Evolutionary conservation across 345 rosid species (phyloP).

Genomic region (Geranium rotundifolium): DNA sequence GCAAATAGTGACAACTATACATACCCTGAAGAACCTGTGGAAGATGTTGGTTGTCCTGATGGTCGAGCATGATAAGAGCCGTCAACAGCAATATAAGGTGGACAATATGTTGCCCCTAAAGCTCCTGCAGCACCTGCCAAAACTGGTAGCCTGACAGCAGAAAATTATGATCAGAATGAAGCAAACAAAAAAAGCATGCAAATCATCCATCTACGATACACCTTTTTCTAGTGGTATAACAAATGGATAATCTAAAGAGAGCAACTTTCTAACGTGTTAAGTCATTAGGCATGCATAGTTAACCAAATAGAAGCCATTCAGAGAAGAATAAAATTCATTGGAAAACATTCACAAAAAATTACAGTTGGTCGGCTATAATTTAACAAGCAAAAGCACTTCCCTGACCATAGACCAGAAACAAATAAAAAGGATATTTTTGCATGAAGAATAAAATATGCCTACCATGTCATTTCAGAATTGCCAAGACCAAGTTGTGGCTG

Average conservation of each 20-base stretch:
- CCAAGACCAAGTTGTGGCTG: conserved; percentile 80
- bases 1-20: background rate
- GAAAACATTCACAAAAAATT: no score
- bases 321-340: no score
- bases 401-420: no score
- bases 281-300: no score
- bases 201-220: background rate
- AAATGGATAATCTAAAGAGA: no score
- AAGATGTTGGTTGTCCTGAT: conserved; percentile 33
- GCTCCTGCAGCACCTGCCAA: conserved; percentile 74
- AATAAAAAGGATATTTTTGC: background rate
- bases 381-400: background rate
- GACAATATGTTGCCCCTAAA: conserved; percentile 59
- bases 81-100: conserved; percentile 65
- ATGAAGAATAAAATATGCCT: conserved; percentile 9
- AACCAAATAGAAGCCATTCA: no score
- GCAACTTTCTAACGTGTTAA: no score
- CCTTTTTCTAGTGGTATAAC: no score
- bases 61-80: conserved; percentile 58
- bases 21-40: conserved; percentile 51
- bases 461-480: conserved; percentile 97
- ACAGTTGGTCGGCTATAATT: background rate
- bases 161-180: background rate
- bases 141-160: conserved; percentile 54
- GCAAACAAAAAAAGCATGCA: background rate